phyloP scores from a whole-genome alignment of 805 yeast genomes.

The Lipomyces yamanashiensis region DNA sequence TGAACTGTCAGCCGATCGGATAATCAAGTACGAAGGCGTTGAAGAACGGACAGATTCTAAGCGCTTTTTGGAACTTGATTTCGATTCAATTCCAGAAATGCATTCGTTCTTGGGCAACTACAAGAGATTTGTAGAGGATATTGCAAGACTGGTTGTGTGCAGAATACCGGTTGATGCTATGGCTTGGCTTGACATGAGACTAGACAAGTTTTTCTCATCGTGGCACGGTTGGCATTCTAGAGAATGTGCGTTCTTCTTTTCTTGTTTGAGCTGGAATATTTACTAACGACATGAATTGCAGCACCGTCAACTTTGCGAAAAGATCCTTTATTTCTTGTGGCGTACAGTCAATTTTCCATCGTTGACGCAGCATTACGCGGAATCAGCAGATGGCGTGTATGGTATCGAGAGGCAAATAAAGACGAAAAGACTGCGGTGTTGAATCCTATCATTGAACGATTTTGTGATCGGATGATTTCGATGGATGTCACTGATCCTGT shows the following conservation, averaged over 20 bases:
- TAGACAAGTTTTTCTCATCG: conserved; percentile 65
- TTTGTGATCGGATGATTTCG: conserved; percentile 59
- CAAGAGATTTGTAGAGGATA: conserved; percentile 84
- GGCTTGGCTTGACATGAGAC: conserved; percentile 75
- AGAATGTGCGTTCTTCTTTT: conserved; percentile 10
- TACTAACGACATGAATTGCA: neutral
- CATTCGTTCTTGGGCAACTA: conserved; percentile 77
- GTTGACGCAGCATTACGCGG: conserved; percentile 92
- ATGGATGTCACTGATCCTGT: conserved; percentile 81
- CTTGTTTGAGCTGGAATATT: neutral
- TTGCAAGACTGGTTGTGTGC: conserved; percentile 85
- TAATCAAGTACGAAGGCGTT: conserved; percentile 71
- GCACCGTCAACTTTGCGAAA: conserved; percentile 43
- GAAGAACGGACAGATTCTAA: conserved; percentile 62
- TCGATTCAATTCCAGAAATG: conserved; percentile 83
- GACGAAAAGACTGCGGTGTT: conserved; percentile 58
- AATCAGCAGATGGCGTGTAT: conserved; percentile 90
- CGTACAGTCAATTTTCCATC: conserved; percentile 79
- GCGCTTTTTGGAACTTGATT: conserved; percentile 77
- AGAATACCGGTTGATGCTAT: conserved; percentile 81
- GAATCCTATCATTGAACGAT: conserved; percentile 71
- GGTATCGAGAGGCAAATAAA: conserved; percentile 70
- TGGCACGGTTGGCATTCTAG: conserved; percentile 51
- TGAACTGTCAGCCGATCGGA: conserved; percentile 75
- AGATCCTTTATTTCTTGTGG: conserved; percentile 68